Evolutionary conservation across 305 asterid species (phyloP).

Genomic region (Euphrasia arctica): DNA sequence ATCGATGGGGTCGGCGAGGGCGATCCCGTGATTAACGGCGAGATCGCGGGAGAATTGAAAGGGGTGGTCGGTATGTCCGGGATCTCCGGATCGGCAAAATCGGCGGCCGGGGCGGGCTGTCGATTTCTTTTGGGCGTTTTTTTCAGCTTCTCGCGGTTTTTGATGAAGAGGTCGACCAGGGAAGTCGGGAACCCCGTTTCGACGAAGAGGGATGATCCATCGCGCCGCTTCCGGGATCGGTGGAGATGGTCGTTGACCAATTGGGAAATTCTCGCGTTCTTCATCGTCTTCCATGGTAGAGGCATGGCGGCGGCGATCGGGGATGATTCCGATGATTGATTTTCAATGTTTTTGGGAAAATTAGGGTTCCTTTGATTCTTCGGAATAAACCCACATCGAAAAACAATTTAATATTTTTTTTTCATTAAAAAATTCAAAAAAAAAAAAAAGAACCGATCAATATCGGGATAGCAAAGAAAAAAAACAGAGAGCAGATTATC

Average conservation of each 20-base stretch:
- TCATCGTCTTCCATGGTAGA: conserved; percentile 67
- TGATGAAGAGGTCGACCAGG: conserved; percentile 67
- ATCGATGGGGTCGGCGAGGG: conserved; percentile 10
- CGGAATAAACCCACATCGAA: conserved; percentile 8
- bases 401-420: background rate
- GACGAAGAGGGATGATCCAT: conserved; percentile 66
- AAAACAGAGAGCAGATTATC: background rate
- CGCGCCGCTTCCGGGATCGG: conserved; percentile 56
- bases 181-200: conserved; percentile 89
- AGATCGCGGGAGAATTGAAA: conserved; percentile 12
- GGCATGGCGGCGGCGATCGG: conserved; percentile 36
- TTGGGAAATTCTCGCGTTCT: conserved; percentile 41
- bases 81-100: conserved; percentile 13
- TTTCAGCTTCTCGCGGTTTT: conserved; percentile 54
- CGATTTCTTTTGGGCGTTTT: conserved; percentile 38
- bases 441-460: background rate
- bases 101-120: conserved; percentile 8
- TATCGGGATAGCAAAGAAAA: background rate
- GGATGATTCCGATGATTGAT: background rate
- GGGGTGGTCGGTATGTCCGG: conserved; percentile 11
- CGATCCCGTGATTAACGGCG: conserved; percentile 22
- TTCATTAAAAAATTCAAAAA: background rate
- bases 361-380: background rate
- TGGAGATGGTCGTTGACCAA: conserved; percentile 65
- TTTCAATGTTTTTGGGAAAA: background rate